Base-by-base conservation (phyloP, 352 stramenopile species). In the Globisporangium spinosum region DNA sequence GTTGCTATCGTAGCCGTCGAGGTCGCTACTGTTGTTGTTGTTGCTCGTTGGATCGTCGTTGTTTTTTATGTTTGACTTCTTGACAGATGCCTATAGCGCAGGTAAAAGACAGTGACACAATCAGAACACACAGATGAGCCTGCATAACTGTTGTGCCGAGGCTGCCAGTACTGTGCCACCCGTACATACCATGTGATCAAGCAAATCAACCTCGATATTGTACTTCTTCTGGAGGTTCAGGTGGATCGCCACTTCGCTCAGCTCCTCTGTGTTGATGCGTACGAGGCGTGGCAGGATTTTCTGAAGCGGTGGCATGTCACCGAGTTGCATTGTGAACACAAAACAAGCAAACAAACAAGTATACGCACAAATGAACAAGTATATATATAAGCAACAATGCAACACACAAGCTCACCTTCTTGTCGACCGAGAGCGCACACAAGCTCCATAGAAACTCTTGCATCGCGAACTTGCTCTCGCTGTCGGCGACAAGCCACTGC, bases 381-480 rank as follows among this genome's bases (percentile, higher is more conserved):
- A 49, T 9, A n/a, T 6, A 22, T 4, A n/a, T n/a, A n/a, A n/a
- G n/a, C n/a, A n/a, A n/a, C n/a, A n/a, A n/a, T n/a, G n/a, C n/a
- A n/a, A 22, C 40, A 22, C 4, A 15, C 38, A 23, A 9, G 49
- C 64, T 23, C 58, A 85, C 80, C 70, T 81, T 78, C 63, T 89
- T 81, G 58, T 89, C 78, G 20, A 87, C 65, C 10, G 65, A 65
- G 7, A 90, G 69, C 23, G 82, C 82, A 32, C 79, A 87, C n/a
- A 93, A 27, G 25, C 73, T 87, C 85, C 85, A 93, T 0, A 91
- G 71, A 58, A 93, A 93, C 67, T 93, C 85, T 34, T 86, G 74
- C 82, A 93, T 89, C 35, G 82, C 80, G 20, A 68, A 78, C 25
- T 71, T 66, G 45, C 62, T 73, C 61, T 89, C 81, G 12, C 38